These are phyloP conservation scores for Ophiosphaerella herpotricha DNA, from an alignment of 2,329 filamentous ascomycete genomes.

Conservation along the genomic window DNA sequence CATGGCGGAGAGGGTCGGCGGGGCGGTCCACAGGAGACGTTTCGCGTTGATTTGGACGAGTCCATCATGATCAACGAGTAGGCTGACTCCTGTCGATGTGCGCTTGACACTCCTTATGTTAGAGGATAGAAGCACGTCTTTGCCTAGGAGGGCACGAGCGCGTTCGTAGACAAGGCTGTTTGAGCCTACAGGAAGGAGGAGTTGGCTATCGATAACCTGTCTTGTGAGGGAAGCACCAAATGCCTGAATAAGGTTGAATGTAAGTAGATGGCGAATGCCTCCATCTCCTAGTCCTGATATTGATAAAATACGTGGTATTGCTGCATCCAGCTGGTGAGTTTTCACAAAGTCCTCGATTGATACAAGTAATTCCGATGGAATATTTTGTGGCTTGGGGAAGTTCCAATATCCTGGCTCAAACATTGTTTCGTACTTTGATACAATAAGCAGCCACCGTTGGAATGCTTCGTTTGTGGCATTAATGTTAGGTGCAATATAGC, in stretches of 20 bases:
- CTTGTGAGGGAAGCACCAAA: conserved; percentile 24
- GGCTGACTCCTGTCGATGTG: background rate
- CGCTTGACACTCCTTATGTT: conserved; percentile 10
- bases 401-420: conserved; percentile 28
- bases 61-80: conserved; percentile 9
- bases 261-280: conserved; percentile 19
- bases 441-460: conserved; percentile 20
- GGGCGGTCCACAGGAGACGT: conserved; percentile 21
- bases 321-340: conserved; percentile 44
- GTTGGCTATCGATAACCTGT: conserved; percentile 6
- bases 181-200: conserved; percentile 18
- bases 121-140: conserved; percentile 15
- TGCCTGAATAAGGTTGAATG: conserved; percentile 20
- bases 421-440: conserved; percentile 20
- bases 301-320: conserved; percentile 18
- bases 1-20: conserved; percentile 14
- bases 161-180: conserved; percentile 30
- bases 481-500: conserved; percentile 17
- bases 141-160: conserved; percentile 19
- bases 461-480: conserved; percentile 22
- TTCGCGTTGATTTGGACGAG: conserved; percentile 21
- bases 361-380: conserved; percentile 55
- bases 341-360: conserved; percentile 56
- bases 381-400: conserved; percentile 41
- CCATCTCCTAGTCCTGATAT: conserved; percentile 28